Evolutionary conservation across 2,329 filamentous ascomycete genomes (phyloP).

Genomic region (Tricladium varicosporioides): DNA sequence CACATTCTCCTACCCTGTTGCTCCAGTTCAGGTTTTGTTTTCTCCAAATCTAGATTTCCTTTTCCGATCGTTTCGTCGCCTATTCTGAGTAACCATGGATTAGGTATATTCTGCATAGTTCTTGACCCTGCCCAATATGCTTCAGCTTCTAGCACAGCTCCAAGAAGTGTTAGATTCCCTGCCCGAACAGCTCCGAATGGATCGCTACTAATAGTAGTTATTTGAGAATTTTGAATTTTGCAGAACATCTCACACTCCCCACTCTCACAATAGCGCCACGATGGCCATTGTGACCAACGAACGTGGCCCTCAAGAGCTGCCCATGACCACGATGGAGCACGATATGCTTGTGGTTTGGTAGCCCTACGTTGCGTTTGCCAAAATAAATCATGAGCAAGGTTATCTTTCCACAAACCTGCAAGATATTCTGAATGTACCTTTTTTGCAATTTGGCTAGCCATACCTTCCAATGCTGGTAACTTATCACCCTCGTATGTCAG

Average conservation of each 20-base stretch:
- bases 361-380: slow-evolving; percentile 1
- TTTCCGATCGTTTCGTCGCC: not conserved
- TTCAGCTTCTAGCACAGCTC: not conserved
- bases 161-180: not conserved
- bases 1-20: too few relatives aligned
- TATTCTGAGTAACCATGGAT: not conserved
- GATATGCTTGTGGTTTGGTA: not conserved
- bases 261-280: slow-evolving; percentile 3
- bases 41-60: not conserved
- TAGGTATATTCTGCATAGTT: not conserved
- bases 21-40: too few relatives aligned
- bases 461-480: slow-evolving; percentile 16
- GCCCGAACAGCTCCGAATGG: slow-evolving; percentile 13
- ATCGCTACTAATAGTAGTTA: slow-evolving; percentile 9
- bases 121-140: not conserved
- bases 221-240: slow-evolving; percentile 11
- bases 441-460: slow-evolving; percentile 9
- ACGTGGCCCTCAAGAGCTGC: slow-evolving; percentile 10
- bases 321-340: slow-evolving; percentile 20
- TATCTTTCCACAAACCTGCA: slow-evolving; percentile 11
- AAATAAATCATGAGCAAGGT: slow-evolving; percentile 13
- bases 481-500: slow-evolving; percentile 16
- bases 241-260: slow-evolving; percentile 6
- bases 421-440: slow-evolving; percentile 7
- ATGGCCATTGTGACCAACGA: slow-evolving; percentile 4